These are phyloP conservation scores for Nigrospora oryzae DNA, from an alignment of 2,329 filamentous ascomycete genomes.

Conservation along the genomic window DNA sequence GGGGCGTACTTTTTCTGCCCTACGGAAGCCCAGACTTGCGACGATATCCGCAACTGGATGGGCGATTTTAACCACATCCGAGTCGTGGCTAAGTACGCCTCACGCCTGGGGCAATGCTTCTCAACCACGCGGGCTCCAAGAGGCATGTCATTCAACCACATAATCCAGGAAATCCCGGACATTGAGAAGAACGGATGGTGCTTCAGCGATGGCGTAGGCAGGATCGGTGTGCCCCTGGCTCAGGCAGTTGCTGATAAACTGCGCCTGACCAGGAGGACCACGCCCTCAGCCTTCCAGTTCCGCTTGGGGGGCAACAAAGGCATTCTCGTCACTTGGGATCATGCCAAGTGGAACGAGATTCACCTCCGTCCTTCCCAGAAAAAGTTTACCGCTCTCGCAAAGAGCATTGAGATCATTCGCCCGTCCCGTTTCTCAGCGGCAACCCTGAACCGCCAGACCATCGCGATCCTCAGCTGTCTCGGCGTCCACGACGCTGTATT, in stretches of 20 bases:
- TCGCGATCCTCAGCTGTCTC: slow-evolving; percentile 72
- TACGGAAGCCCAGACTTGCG: slow-evolving; percentile 55
- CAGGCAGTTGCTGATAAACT: slow-evolving; percentile 66
- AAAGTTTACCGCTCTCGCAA: slow-evolving; percentile 69
- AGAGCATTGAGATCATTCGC: slow-evolving; percentile 76
- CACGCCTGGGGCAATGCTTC: slow-evolving; percentile 88
- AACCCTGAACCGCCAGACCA: slow-evolving; percentile 83
- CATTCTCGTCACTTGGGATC: slow-evolving; percentile 67
- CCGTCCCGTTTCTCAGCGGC: slow-evolving; percentile 69
- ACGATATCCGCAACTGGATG: slow-evolving; percentile 78
- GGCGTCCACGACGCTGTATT: slow-evolving; percentile 65
- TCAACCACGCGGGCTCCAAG: slow-evolving; percentile 78
- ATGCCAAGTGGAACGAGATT: slow-evolving; percentile 58
- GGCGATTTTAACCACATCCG: slow-evolving; percentile 75
- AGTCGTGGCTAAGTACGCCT: slow-evolving; percentile 81
- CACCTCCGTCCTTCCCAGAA: slow-evolving; percentile 77
- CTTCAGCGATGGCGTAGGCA: slow-evolving; percentile 91
- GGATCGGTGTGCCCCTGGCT: slow-evolving; percentile 74
- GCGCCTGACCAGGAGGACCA: slow-evolving; percentile 43
- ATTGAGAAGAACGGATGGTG: slow-evolving; percentile 59
- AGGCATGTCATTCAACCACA: slow-evolving; percentile 49
- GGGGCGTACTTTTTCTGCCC: slow-evolving; percentile 90
- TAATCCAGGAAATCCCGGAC: slow-evolving; percentile 57
- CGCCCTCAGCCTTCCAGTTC: slow-evolving; percentile 84
- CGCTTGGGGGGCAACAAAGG: slow-evolving; percentile 90